phyloP scores from a whole-genome alignment of 1,139 yeast species.

The Pichia sp. region DNA sequence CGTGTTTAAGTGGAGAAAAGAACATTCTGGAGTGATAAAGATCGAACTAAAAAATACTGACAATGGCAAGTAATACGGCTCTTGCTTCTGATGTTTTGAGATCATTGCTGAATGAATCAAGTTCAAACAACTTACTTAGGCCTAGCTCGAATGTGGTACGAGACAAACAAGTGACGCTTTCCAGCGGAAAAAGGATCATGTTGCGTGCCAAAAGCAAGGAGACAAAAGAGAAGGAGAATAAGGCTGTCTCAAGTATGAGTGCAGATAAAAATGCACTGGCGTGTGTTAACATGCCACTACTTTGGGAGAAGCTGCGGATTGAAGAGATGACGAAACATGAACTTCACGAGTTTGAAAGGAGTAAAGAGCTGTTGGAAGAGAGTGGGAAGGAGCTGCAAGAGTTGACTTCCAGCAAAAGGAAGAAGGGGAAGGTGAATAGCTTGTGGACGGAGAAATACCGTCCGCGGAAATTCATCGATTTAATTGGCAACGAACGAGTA shows the following conservation, averaged over 20 bases:
- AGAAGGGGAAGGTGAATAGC: constrained; percentile 7
- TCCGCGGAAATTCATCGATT: constrained; percentile 68
- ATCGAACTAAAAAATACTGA: too few species aligned
- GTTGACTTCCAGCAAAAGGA: constrained; percentile 4
- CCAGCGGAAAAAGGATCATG: constrained; percentile 11
- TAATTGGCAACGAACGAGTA: constrained; percentile 74
- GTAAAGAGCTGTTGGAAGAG: neutral
- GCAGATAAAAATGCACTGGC: neutral
- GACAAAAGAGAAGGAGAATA: neutral
- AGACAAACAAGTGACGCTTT: constrained; percentile 11
- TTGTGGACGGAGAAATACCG: constrained; percentile 84
- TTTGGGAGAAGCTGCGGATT: constrained; percentile 12
- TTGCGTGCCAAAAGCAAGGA: constrained; percentile 9
- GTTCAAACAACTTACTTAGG: neutral
- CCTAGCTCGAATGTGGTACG: neutral
- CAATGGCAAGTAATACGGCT: neutral
- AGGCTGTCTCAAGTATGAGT: neutral
- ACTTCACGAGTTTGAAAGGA: constrained; percentile 3
- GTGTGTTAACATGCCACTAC: constrained; percentile 10
- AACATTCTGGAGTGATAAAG: too few species aligned
- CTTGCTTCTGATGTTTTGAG: constrained; percentile 6
- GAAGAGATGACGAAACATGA: constrained; percentile 3
- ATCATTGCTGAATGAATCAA: neutral
- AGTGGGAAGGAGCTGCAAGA: constrained; percentile 11
- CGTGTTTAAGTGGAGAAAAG: too few species aligned